These are phyloP conservation scores for Talaromyces sp. DNA, from an alignment of 2,329 filamentous ascomycete genomes.

Conservation along the genomic window DNA sequence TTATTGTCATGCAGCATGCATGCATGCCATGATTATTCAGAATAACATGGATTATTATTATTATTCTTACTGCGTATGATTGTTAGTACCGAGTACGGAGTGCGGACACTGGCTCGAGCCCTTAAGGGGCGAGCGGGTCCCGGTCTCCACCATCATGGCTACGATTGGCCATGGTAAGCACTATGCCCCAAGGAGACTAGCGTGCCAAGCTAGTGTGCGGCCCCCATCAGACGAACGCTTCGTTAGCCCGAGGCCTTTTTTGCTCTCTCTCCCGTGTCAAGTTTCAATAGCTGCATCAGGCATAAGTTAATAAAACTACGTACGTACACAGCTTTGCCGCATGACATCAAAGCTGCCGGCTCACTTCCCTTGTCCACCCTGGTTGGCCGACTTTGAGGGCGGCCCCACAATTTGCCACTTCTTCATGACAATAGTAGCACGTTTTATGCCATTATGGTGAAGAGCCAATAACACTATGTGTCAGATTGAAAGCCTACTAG, in stretches of 20 bases:
- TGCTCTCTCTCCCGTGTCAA: too few relatives aligned
- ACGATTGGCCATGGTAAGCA: background rate
- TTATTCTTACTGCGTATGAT: too few relatives aligned
- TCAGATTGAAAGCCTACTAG: background rate
- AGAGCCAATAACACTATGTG: background rate
- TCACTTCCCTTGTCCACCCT: too few relatives aligned
- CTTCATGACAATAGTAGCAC: background rate
- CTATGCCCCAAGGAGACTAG: background rate
- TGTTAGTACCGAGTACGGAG: too few relatives aligned
- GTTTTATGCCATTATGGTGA: background rate
- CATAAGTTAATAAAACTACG: too few relatives aligned
- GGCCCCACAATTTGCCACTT: too few relatives aligned
- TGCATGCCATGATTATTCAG: background rate
- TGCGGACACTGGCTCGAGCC: background rate
- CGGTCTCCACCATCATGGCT: background rate
- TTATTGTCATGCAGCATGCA: background rate
- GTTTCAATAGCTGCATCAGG: too few relatives aligned
- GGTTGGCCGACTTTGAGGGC: background rate
- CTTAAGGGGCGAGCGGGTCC: background rate
- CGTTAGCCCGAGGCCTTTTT: background rate
- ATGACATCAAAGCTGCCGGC: too few relatives aligned
- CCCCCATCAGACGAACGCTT: background rate
- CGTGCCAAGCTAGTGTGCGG: background rate
- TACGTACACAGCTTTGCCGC: too few relatives aligned
- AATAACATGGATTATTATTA: too few relatives aligned